Base-by-base conservation (phyloP, 805 yeast species). In the Middelhovenomyces tepae region DNA sequence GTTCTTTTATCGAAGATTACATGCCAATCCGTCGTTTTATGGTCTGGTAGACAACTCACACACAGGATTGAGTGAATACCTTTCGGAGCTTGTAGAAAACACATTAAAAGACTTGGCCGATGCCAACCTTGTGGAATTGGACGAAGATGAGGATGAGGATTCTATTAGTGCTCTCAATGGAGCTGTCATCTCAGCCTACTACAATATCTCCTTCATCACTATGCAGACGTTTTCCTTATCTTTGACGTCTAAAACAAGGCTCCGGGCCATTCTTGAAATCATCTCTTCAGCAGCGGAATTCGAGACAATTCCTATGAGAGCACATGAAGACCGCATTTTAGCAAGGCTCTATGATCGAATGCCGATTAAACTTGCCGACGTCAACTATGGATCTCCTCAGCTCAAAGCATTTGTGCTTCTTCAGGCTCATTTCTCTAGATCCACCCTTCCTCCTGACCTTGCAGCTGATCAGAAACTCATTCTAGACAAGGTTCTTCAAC, bases 11-110 rank as follows among this genome's bases (percentile, higher is more conserved):
- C 65, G 93, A 42, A 65, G 97, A 32, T 53, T 91, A 14, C 79
- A 75, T 36, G 66, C 71, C 22, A 91, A 91, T 53, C 96, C 98
- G 3, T 75, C 91, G 38, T 91, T 71, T 51, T 91, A 91, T 50
- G 95, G 86, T n/a, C 69, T 84, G 5, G 63, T 62, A 25, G 82
- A 78, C 39, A 62, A 67, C 2, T 60, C 81, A 1, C 73, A 73
- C 27, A 56, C 68, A 19, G 94, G 93, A 0, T 54, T 89, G 5
- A 84, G 94, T 1, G 87, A 80, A 34, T 84, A 67, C 53, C 58
- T 91, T 26, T 86, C 96, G 0, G 95, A 86, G 29, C 51, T 85
- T 8, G 79, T 89, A 8, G 97, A 91, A 50, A 60, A 58, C 4
- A 65, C 83, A 0, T 48, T 89, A 41, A 65, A 65, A 20, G 93